Percentiles rank a stretch among this genome's conserved stretches.
Conservation (phyloP, 164 flowering plant species). For the Vitis amurensis region DNA sequence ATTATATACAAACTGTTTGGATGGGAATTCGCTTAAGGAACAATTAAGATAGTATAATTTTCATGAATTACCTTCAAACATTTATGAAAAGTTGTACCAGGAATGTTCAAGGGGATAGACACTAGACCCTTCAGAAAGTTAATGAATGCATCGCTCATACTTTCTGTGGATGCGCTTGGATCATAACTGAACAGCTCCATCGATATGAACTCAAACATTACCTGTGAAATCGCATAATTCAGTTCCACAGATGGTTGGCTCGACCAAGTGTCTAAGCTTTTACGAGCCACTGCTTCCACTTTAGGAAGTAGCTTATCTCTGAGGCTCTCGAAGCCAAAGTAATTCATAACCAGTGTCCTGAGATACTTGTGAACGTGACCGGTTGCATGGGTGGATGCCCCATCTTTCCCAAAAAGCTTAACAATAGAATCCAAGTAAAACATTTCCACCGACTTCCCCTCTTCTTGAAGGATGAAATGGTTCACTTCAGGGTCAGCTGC, state of each 20-base stretch:
- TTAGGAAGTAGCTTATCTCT: no score
- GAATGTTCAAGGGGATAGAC: conserved; percentile 23
- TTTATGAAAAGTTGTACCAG: conserved; percentile 29
- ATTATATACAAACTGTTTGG: no score
- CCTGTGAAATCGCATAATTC: neutral
- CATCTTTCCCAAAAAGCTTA: conserved; percentile 1
- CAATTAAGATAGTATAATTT: no score
- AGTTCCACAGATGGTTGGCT: no score
- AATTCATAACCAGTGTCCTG: neutral
- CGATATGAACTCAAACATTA: conserved; percentile 19
- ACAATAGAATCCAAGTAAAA: conserved; percentile 22
- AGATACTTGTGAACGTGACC: conserved; percentile 6
- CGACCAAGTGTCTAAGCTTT: no score
- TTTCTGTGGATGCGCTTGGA: neutral
- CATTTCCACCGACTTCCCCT: conserved; percentile 10
- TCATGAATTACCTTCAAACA: conserved; percentile 12
- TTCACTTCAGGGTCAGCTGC: conserved; percentile 7
- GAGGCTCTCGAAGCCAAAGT: no score
- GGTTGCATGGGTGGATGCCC: neutral
- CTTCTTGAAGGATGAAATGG: conserved; percentile 8
- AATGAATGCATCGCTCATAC: conserved; percentile 2
- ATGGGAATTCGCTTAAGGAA: no score
- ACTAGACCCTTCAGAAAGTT: conserved; percentile 4
- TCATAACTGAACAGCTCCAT: conserved; percentile 16
- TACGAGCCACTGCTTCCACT: no score